These are phyloP conservation scores for Oxytropis ochrocephala DNA, from an alignment of 306 rosid genomes.

Conservation along the genomic window DNA sequence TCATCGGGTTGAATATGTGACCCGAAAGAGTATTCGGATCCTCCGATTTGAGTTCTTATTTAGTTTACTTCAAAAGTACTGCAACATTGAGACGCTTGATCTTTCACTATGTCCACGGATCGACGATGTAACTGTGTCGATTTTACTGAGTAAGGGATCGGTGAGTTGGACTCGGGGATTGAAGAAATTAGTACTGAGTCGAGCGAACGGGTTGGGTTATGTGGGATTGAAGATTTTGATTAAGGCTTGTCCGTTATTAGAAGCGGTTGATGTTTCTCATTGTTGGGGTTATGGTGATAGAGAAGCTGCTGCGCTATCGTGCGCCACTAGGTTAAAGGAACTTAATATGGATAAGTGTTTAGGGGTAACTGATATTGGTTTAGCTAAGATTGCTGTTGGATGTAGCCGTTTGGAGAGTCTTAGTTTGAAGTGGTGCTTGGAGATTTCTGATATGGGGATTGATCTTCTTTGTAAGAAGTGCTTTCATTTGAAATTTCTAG, in stretches of 20 bases:
- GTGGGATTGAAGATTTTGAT: constrained; percentile 38
- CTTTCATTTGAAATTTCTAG: constrained; percentile 44
- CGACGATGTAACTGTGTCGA: constrained; percentile 30
- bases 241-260: constrained; percentile 37
- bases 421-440: constrained; percentile 65
- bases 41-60: constrained; percentile 47
- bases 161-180: constrained; percentile 38
- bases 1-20: constrained; percentile 32
- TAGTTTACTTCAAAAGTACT: constrained; percentile 23
- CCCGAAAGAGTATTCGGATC: constrained; percentile 33
- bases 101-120: constrained; percentile 51
- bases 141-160: constrained; percentile 30
- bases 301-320: constrained; percentile 51
- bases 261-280: constrained; percentile 46
- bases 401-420: constrained; percentile 43
- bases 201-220: constrained; percentile 47
- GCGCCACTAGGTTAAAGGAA: constrained; percentile 39
- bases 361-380: constrained; percentile 53
- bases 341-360: constrained; percentile 54
- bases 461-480: constrained; percentile 61
- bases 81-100: constrained; percentile 39
- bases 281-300: constrained; percentile 53
- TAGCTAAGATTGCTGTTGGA: constrained; percentile 47
- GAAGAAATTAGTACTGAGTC: constrained; percentile 36
- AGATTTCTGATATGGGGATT: constrained; percentile 63